These are phyloP conservation scores for Endocladia muricata DNA, from an alignment of 31 red algal genomes.

Conservation along the genomic window DNA sequence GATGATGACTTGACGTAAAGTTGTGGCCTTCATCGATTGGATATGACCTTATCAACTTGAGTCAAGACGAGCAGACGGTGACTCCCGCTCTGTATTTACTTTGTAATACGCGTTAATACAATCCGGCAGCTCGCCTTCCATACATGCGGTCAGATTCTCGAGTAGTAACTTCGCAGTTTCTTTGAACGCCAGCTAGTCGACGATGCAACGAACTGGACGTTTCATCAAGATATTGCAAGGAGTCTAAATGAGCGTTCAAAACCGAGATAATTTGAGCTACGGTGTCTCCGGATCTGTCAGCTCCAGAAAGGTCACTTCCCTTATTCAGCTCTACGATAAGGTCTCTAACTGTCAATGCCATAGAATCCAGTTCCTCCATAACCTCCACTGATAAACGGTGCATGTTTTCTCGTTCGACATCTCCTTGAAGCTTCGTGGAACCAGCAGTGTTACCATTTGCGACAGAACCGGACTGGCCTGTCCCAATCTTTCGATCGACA, in stretches of 20 bases:
- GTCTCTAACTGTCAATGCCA: constrained; percentile 62
- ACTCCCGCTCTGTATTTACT: not conserved
- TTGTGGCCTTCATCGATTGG: not conserved
- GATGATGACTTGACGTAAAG: constrained; percentile 84
- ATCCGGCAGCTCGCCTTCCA: constrained; percentile 12
- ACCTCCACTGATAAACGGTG: constrained; percentile 63
- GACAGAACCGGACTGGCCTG: constrained; percentile 7
- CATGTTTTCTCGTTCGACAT: constrained; percentile 73
- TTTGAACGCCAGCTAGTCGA: constrained; percentile 52
- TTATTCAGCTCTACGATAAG: constrained; percentile 64
- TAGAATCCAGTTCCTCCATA: constrained; percentile 72
- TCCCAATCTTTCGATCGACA: constrained; percentile 49
- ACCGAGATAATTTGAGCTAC: constrained; percentile 83
- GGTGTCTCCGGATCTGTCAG: constrained; percentile 44
- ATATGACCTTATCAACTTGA: not conserved
- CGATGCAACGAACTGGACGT: constrained; percentile 59
- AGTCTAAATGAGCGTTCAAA: constrained; percentile 83
- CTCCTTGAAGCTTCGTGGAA: constrained; percentile 20
- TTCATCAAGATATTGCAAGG: constrained; percentile 84
- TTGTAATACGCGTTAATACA: constrained; percentile 12
- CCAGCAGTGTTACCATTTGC: not conserved
- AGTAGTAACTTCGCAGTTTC: constrained; percentile 47
- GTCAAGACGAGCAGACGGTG: no score
- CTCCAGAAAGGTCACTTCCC: constrained; percentile 10
- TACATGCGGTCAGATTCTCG: constrained; percentile 65